Percentiles rank a stretch among this genome's conserved stretches.
These are phyloP conservation scores for Ustilago shanxiensis DNA, from an alignment of 1,284 basidiomycete species.

Conservation along the genomic window DNA sequence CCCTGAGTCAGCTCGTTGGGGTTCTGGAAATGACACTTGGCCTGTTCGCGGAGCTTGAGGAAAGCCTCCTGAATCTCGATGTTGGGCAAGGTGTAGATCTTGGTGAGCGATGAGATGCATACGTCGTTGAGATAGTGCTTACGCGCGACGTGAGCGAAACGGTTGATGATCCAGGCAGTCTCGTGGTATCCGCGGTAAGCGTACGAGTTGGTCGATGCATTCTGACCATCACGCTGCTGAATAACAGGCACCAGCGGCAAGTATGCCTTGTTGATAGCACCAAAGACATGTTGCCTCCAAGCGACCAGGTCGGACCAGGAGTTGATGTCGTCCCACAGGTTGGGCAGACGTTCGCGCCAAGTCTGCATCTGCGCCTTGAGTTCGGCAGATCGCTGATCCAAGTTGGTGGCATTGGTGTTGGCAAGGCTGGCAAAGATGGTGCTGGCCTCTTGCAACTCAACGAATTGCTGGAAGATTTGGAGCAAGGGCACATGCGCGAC, in stretches of 20 bases:
- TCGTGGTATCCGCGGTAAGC: slow-evolving; percentile 99
- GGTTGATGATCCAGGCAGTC: slow-evolving; percentile 99
- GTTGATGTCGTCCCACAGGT: slow-evolving; percentile 96
- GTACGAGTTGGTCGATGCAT: slow-evolving; percentile 76
- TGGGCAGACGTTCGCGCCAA: slow-evolving; percentile 96
- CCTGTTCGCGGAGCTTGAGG: slow-evolving; percentile 97
- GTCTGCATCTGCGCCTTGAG: slow-evolving; percentile 79
- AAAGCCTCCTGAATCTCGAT: slow-evolving; percentile 99
- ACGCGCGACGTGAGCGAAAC: slow-evolving; percentile 98
- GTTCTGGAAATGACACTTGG: slow-evolving; percentile 98
- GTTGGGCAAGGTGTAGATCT: slow-evolving; percentile 98
- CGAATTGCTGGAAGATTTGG: slow-evolving; percentile 98
- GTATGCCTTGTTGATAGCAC: slow-evolving; percentile 97
- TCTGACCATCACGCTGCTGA: slow-evolving; percentile 74
- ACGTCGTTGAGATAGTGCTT: slow-evolving; percentile 97
- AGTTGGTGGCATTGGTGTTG: slow-evolving; percentile 86
- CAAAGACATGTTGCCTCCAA: slow-evolving; percentile 91
- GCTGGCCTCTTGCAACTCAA: slow-evolving; percentile 92
- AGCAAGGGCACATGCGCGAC: slow-evolving; percentile 92
- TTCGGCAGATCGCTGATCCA: slow-evolving; percentile 94
- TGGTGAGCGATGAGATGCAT: slow-evolving; percentile 93
- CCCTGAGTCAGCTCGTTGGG: slow-evolving; percentile 93
- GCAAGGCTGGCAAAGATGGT: slow-evolving; percentile 86
- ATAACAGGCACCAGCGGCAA: slow-evolving; percentile 78
- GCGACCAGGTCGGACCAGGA: slow-evolving; percentile 98